Percentiles rank a stretch among this genome's conserved stretches.
Evolutionary conservation across 169 alveolate genomes (phyloP).

Genomic region (Eimeria brunetti): DNA sequence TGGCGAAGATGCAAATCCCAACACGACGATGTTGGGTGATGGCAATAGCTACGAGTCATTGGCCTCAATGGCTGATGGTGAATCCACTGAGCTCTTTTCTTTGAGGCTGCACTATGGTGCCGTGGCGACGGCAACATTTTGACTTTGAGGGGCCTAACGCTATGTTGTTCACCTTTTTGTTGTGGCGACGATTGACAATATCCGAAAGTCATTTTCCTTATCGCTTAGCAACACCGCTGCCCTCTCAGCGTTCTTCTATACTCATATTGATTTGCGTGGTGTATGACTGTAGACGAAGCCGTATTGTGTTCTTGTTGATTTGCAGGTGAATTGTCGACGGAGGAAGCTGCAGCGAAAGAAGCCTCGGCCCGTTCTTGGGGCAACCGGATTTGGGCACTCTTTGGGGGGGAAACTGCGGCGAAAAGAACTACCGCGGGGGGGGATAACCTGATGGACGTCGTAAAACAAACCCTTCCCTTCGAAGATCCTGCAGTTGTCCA

Average conservation of each 20-base stretch:
- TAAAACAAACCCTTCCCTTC: conserved; percentile 62
- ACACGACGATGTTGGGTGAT: conserved; percentile 4
- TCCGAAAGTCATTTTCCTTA: not conserved
- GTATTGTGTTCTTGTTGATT: not conserved
- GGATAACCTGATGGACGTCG: conserved; percentile 30
- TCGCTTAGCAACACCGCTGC: not conserved
- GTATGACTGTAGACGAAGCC: not conserved
- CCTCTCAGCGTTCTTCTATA: not conserved
- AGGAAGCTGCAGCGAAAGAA: conserved; percentile 75
- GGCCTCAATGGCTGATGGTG: not conserved
- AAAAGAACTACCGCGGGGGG: conserved; percentile 30
- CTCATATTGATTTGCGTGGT: not conserved
- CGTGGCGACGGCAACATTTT: not conserved
- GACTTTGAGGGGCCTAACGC: not conserved
- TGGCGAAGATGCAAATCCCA: not conserved
- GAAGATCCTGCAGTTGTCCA: conserved; percentile 80
- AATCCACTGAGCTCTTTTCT: not conserved
- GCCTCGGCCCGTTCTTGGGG: conserved; percentile 59
- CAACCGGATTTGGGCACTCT: conserved; percentile 61
- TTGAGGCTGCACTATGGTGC: not conserved
- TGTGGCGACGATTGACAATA: not conserved
- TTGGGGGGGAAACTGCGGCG: conserved; percentile 57
- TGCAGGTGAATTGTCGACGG: conserved; percentile 79
- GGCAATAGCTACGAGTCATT: conserved; percentile 8
- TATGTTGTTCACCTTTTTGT: not conserved